phyloP scores from a whole-genome alignment of 176 grass and related monocot species.

The Saccharum officinarum region DNA sequence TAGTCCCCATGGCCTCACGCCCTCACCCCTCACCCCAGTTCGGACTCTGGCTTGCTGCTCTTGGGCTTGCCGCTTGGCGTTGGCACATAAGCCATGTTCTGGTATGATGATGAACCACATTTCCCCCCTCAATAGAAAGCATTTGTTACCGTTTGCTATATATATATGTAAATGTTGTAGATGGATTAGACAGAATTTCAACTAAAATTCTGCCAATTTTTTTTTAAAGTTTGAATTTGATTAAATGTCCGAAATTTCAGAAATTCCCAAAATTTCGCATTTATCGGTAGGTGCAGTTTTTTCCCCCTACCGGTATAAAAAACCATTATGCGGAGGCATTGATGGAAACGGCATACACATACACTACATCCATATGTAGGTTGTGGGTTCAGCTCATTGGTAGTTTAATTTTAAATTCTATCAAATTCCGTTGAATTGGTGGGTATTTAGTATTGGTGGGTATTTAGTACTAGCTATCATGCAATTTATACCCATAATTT shows the following conservation, averaged over 20 bases:
- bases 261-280: not conserved
- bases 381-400: not conserved
- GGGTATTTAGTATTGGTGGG: not conserved
- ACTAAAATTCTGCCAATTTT: not conserved
- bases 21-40: not conserved
- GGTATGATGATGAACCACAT: not conserved
- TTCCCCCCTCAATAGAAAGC: not conserved
- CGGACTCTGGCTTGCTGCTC: not conserved
- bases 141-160: not conserved
- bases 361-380: not conserved
- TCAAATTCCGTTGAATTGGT: not conserved
- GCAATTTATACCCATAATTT: not conserved
- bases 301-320: not conserved
- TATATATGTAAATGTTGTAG: not conserved
- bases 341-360: not conserved
- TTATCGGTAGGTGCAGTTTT: not conserved
- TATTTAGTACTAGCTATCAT: not conserved
- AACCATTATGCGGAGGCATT: not conserved
- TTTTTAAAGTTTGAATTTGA: too few species aligned
- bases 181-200: not conserved
- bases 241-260: not conserved
- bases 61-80: not conserved
- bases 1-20: not conserved
- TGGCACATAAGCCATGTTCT: not conserved
- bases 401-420: not conserved